phyloP scores from a whole-genome alignment of 1,284 basidiomycete species.

The Dichomitus squalens region DNA sequence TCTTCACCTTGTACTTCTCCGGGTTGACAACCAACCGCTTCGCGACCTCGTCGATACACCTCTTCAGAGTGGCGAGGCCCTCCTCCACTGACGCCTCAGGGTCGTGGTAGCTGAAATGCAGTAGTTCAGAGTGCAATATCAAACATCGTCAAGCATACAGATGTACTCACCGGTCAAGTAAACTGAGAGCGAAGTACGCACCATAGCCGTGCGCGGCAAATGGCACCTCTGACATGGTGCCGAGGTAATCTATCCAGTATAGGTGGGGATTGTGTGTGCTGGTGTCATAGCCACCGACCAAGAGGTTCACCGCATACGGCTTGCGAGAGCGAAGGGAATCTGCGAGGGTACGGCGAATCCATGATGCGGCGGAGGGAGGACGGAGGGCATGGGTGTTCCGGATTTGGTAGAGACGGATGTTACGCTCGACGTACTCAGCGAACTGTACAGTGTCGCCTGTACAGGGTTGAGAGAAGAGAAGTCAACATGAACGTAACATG shows the following conservation, averaged over 20 bases:
- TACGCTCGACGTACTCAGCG: constrained; percentile 95
- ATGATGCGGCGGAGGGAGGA: constrained; percentile 89
- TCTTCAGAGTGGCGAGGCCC: constrained; percentile 80
- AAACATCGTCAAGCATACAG: background rate
- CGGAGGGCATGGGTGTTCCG: constrained; percentile 89
- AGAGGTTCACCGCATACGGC: constrained; percentile 91
- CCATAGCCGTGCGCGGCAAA: constrained; percentile 98
- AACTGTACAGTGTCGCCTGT: constrained; percentile 97
- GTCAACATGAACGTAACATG: too few relatives aligned
- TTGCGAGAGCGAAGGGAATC: constrained; percentile 87
- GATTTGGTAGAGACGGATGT: constrained; percentile 95
- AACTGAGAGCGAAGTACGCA: constrained; percentile 89
- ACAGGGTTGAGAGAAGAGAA: too few relatives aligned
- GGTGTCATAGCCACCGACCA: constrained; percentile 91
- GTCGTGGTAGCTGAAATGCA: constrained; percentile 70
- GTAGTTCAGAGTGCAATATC: background rate
- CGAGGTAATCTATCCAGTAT: constrained; percentile 97
- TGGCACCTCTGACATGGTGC: constrained; percentile 86
- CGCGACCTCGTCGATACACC: constrained; percentile 88
- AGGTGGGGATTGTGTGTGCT: constrained; percentile 69
- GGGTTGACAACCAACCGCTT: constrained; percentile 86
- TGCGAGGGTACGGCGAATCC: constrained; percentile 92
- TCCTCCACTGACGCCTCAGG: constrained; percentile 84
- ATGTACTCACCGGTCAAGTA: constrained; percentile 80
- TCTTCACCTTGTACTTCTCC: constrained; percentile 84